A percentile compares a stretch with the other conserved stretches of the same genome.
These are phyloP conservation scores for Vitis cinerea DNA, from an alignment of 164 flowering plant species.

Conservation along the genomic window DNA sequence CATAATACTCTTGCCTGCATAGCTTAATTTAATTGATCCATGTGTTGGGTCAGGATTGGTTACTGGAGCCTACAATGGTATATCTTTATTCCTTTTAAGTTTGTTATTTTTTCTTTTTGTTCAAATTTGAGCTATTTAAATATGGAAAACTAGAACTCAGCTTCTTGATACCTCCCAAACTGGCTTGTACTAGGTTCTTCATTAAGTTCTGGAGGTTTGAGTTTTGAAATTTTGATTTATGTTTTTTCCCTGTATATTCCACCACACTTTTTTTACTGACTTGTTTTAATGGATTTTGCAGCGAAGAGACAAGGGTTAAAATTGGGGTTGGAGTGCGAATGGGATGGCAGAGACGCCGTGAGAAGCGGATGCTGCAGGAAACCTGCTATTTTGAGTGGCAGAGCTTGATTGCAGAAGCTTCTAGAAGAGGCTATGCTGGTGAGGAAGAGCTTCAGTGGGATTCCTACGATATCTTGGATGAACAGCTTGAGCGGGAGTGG, in stretches of 20 bases:
- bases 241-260: not conserved
- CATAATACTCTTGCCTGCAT: too few species aligned
- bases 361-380: constrained; percentile 65
- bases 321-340: constrained; percentile 75
- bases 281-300: constrained; percentile 27
- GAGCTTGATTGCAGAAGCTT: constrained; percentile 78
- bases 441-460: constrained; percentile 88
- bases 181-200: not conserved
- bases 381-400: constrained; percentile 80
- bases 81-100: not conserved
- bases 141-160: not conserved
- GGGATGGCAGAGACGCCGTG: constrained; percentile 76
- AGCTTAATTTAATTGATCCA: too few species aligned
- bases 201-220: not conserved
- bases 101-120: not conserved
- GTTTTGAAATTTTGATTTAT: not conserved
- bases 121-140: not conserved
- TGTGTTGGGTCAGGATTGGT: too few species aligned
- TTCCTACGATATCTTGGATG: constrained; percentile 58
- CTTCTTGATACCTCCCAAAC: not conserved
- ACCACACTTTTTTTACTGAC: not conserved
- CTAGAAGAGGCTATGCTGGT: constrained; percentile 59
- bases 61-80: too few species aligned
- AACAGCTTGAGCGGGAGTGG: constrained; percentile 70
- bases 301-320: constrained; percentile 73